Percentiles rank a stretch among this genome's conserved stretches.
Conservation (phyloP, 179 eudicot species). For the Silene noctiflora region DNA sequence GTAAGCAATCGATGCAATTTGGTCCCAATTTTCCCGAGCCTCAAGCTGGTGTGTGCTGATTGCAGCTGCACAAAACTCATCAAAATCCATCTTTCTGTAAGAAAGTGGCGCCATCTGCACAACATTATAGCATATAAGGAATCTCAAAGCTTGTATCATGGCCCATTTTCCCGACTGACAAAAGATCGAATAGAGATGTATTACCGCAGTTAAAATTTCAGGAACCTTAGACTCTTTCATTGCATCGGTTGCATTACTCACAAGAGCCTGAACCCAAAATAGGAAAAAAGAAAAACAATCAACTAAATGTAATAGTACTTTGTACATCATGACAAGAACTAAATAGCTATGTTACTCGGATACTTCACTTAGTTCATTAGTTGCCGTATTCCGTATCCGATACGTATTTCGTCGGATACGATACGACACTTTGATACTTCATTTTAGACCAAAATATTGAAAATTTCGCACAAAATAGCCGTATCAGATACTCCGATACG, state of each 20-base stretch:
- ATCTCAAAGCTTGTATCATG: background rate
- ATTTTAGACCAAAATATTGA: too few species aligned
- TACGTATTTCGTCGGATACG: too few species aligned
- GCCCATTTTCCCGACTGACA: background rate
- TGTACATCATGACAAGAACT: background rate
- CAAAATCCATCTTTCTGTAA: constrained; percentile 66
- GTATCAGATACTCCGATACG: too few species aligned
- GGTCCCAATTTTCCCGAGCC: constrained; percentile 82
- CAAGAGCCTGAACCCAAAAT: constrained; percentile 60
- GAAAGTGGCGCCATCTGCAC: constrained; percentile 77
- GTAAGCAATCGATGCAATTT: constrained; percentile 70
- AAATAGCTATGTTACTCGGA: too few species aligned
- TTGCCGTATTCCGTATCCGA: too few species aligned
- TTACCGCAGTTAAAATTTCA: constrained; percentile 69
- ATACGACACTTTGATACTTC: too few species aligned
- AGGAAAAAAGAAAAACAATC: constrained; percentile 5
- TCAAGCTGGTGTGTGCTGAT: constrained; percentile 78
- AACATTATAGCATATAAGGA: background rate
- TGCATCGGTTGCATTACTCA: constrained; percentile 65
- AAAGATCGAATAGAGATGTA: constrained; percentile 4
- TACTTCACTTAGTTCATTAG: too few species aligned
- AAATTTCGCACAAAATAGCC: too few species aligned
- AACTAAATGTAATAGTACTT: background rate
- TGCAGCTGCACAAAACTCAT: constrained; percentile 92
- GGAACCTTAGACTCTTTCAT: constrained; percentile 85